Evolutionary conservation across 345 rosid species (phyloP), one percentile per base, ranked within the genome.

Genomic region (Linum trigynum): DNA sequence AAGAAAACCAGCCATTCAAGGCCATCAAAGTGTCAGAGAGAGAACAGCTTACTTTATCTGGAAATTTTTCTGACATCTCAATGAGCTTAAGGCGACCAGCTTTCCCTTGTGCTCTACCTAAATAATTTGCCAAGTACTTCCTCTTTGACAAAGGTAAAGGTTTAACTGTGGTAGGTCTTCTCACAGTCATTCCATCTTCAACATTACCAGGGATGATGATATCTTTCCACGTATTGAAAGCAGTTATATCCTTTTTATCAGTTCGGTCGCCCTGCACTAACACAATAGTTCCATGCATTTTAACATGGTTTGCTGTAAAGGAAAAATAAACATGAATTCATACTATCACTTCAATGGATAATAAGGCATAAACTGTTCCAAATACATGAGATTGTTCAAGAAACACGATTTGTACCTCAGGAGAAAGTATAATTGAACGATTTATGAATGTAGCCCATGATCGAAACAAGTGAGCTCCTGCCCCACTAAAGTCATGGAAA

Each of bases 171-270:
- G 84, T 67, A 58, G 67, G 68, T 38, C 82, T 86, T 32, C 55
- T 63, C 77, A 67, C 81, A 17, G 91, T 88, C 95, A 94, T 94
- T 53, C 83, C 89, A 77, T 94, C 95, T 59, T 90, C 96, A 38
- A 94, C 82, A 66, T 94, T 89, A 63, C 98, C 98, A 40, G 98
- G 98, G 75, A 92, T 87, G 65, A 92, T 85, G 67, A 92, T 86
- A 74, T 90, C 99, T 79, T 94, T 94, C 99, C 99, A 94, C 63
- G 99, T 85, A 79, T 84, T 88, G 59, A 90, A 94, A 56, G 99
- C 95, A 78, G 85, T 90, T 7, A 80, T 77, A 68, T 85, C 92
- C 82, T 79, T 88, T 85, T 86, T 90, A 72, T 90, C 99, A 70
- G 99, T 94, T 69, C 97, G 81, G 72, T 94, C 96, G 60, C 91